Evolutionary conservation across 495 filamentous ascomycete genomes (phyloP).

Genomic region (Aspergillus leporis): DNA sequence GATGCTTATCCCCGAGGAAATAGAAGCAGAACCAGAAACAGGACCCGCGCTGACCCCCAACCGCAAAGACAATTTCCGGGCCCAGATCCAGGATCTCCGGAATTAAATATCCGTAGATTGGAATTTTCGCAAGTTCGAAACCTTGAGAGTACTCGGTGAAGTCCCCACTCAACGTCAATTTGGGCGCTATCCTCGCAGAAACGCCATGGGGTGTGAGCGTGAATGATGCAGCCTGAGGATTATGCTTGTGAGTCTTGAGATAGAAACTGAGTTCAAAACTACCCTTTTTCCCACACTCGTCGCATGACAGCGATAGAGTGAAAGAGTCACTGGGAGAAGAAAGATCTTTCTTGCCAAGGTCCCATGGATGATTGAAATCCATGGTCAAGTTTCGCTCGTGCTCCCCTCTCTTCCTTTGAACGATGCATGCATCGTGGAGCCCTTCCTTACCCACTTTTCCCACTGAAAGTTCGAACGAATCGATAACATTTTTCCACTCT

Average conservation of each 20-base stretch:
- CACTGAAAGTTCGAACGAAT: constrained; percentile 35
- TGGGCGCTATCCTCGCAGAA: constrained; percentile 25
- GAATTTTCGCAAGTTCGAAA: constrained; percentile 28
- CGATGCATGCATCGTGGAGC: not conserved
- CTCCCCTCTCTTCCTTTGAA: constrained; percentile 14
- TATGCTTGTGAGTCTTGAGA: constrained; percentile 24
- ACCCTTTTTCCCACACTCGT: constrained; percentile 32
- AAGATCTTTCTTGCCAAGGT: constrained; percentile 20
- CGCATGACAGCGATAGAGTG: constrained; percentile 23
- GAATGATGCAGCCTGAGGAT: constrained; percentile 28
- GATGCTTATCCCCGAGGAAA: constrained; percentile 27
- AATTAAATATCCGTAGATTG: constrained; percentile 34
- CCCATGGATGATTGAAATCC: constrained; percentile 29
- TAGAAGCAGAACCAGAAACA: constrained; percentile 26
- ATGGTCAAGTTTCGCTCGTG: constrained; percentile 27
- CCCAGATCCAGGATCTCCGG: constrained; percentile 35
- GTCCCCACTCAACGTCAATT: constrained; percentile 26
- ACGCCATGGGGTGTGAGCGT: constrained; percentile 32
- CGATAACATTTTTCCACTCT: constrained; percentile 33
- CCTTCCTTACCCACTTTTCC: constrained; percentile 12
- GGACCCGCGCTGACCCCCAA: constrained; percentile 28
- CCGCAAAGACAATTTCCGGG: constrained; percentile 31
- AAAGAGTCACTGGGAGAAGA: constrained; percentile 14
- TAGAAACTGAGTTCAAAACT: constrained; percentile 36
- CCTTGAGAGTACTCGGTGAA: constrained; percentile 26